Conservation (phyloP, 139 green algal genomes). For the Chlamydomonas sp. region DNA sequence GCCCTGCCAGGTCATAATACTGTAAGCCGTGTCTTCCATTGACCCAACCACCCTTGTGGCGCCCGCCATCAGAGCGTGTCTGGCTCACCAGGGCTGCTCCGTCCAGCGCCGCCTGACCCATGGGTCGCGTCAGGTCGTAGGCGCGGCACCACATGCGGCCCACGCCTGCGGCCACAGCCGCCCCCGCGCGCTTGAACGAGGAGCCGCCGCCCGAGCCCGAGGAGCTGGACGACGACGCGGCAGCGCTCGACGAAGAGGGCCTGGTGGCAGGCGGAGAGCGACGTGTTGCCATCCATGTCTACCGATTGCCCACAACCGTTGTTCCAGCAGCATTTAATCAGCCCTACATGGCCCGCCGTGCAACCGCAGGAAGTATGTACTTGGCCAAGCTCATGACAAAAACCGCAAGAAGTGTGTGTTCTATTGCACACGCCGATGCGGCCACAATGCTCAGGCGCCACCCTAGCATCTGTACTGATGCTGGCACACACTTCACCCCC, state of each 20-base stretch:
- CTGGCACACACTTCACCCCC: too few species aligned
- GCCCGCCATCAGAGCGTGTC: neutral
- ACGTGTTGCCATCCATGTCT: too few species aligned
- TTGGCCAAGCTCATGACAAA: too few species aligned
- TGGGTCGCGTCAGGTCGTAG: conserved; percentile 69
- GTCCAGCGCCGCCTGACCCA: conserved; percentile 37
- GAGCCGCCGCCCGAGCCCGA: neutral
- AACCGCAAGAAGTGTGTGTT: too few species aligned
- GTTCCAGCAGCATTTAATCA: too few species aligned
- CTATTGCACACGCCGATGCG: too few species aligned
- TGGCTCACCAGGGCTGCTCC: conserved; percentile 1
- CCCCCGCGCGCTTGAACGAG: neutral
- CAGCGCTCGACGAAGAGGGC: neutral
- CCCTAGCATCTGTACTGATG: too few species aligned
- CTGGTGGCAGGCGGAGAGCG: neutral
- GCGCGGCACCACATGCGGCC: conserved; percentile 75
- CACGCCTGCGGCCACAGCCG: conserved; percentile 51
- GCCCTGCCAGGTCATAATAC: too few species aligned
- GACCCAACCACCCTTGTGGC: neutral
- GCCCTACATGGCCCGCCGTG: too few species aligned
- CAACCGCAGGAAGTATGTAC: too few species aligned
- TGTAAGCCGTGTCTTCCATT: neutral
- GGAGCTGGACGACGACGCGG: neutral
- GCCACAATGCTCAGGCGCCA: too few species aligned
- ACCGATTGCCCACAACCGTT: too few species aligned